Base-by-base conservation (phyloP, 1,284 basidiomycete genomes). In the Neonothopanus nambi region DNA sequence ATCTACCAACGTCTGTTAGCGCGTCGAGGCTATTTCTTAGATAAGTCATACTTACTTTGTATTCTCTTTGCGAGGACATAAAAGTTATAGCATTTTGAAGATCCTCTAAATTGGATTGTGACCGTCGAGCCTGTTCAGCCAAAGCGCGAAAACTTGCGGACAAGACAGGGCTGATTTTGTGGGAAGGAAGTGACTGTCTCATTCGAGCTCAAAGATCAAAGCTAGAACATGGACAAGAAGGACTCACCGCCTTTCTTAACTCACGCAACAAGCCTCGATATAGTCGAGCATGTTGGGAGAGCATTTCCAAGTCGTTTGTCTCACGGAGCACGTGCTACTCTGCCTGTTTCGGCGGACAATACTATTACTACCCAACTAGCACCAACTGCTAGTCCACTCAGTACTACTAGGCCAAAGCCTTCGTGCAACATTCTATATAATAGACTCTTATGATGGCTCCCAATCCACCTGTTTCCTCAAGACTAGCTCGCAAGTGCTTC, bases 61-160 rank as follows among this genome's bases (percentile, higher is more conserved):
- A 70, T 53, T 77, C 70, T 49, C 78, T 74, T 64, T 93, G 88
- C 8, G 91, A 82, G 36, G 75, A 72, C 66, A 96, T 65, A 66
- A 95, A 94, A 6, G 85, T 77, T 42, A 85, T 71, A 0, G 83
- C 78, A 66, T 93, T 88, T 55, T 82, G 70, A 42, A 89, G 69
- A 58, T 87, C 84, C 17, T 73, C 69, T 56, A 68, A 77, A 65
- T 61, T 57, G 47, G 68, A 61, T 24, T 68, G 57, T 2, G 62
- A 57, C 28, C 63, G 55, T 38, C 68, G 63, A 36, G 67, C 68
- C 54, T 72, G 68, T 55, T 81, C 79, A 38, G 87, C 79, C 46
- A 93, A 64, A 0, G 70, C 63, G 21, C 91, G 85, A 53, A 92
- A 75, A 61, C 80, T 80, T 28, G 69, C 63, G 1, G 73, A 63